phyloP scores from a whole-genome alignment of 345 rosid species.

The Diplotaxis tenuifolia region DNA sequence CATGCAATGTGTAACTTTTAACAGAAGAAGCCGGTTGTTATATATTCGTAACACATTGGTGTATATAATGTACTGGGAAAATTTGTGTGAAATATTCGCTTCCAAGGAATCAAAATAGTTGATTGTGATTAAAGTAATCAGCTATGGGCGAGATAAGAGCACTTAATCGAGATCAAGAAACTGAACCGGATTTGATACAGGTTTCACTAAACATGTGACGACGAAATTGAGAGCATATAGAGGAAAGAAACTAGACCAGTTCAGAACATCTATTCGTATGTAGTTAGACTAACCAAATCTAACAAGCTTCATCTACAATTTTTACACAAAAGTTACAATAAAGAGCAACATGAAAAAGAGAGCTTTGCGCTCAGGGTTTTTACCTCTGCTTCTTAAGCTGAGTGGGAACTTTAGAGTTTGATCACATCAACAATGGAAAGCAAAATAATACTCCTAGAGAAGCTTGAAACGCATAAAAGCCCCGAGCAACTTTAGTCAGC shows the following conservation, averaged over 20 bases:
- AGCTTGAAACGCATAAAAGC: no score
- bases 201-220: not conserved
- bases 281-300: not conserved
- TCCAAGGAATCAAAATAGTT: no score
- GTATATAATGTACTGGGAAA: no score
- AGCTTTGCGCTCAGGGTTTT: not conserved
- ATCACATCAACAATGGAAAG: not conserved
- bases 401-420: not conserved
- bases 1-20: no score
- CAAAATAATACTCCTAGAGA: no score
- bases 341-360: not conserved
- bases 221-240: not conserved
- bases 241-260: not conserved
- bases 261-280: not conserved
- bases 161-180: not conserved
- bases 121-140: no score
- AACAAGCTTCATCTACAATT: not conserved
- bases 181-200: not conserved
- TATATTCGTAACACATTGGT: no score
- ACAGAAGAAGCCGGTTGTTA: no score
- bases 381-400: not conserved
- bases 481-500: conserved; percentile 58
- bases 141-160: no score
- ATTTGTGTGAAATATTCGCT: no score
- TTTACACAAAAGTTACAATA: not conserved